Evolutionary conservation across 345 rosid genomes (phyloP), one percentile per base, ranked within the genome.

Genomic region (Citrus medica): DNA sequence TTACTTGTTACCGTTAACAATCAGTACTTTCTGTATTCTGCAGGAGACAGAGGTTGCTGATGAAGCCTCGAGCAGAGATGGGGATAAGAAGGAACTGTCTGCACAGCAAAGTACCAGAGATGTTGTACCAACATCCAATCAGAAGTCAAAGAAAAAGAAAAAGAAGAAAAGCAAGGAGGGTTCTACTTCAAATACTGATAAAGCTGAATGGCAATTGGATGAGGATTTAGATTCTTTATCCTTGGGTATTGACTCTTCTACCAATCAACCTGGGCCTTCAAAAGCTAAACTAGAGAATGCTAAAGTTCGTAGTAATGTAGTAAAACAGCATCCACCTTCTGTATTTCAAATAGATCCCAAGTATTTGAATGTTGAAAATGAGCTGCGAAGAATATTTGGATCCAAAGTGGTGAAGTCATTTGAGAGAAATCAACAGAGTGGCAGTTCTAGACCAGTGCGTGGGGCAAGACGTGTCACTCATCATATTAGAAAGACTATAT

Each of bases 381-480:
- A 94, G 79, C 67, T 94, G 40, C 81, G 85, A 68, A 89, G 96
- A 79, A 91, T 93, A 75, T 94, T 93, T 83, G 98, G 98, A 65
- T 89, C 97, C 4, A 91, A 93, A 84, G 93, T 91, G 12, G 93
- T 93, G 74, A 91, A 89, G 76, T 94, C 97, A 48, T 88, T 91
- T 78, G 98, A 91, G 86, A 88, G 81, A 79, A 84, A 85, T 67
- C 84, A 81, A 83, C 96, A 88, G 81, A 81, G 84, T 71, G 79
- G 93, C 69, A 82, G 83, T 83, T 91, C 96, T 71, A 89, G 94
- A 85, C 94, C 83, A 71, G 79, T 82, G 48, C 90, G 91, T 74
- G 95, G 93, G 7, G 93, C 88, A 75, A 90, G 97, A 86, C 93
- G 93, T 60, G 97, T 91, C 73, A 76, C 67, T 73, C 93, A 86